Conservation (phyloP, 2,329 filamentous ascomycete genomes). For the Monascus ruber region DNA sequence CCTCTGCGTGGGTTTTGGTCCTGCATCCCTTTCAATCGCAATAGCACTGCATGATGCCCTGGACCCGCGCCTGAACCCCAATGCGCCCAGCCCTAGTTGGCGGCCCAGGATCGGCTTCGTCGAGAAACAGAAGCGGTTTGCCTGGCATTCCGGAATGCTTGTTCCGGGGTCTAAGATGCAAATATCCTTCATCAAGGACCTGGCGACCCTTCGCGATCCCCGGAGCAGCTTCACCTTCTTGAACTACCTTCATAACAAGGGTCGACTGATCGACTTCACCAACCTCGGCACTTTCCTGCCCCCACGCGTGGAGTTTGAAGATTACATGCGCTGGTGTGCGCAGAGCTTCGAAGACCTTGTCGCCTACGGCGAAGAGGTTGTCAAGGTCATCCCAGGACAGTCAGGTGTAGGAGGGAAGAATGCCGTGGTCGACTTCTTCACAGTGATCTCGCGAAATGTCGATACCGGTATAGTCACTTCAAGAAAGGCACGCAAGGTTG, state of each 20-base stretch:
- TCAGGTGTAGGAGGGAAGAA: conserved; percentile 25
- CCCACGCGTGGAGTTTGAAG: conserved; percentile 78
- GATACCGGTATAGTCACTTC: conserved; percentile 33
- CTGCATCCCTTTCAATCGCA: conserved; percentile 78
- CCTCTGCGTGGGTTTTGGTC: conserved; percentile 84
- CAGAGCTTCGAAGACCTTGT: conserved; percentile 63
- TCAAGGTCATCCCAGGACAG: conserved; percentile 54
- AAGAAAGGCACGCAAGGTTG: conserved; percentile 39
- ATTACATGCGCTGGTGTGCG: conserved; percentile 91
- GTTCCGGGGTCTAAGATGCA: conserved; percentile 92
- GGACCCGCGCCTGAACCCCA: conserved; percentile 34
- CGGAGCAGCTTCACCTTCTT: conserved; percentile 88
- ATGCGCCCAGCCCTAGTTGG: conserved; percentile 24
- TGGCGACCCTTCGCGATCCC: conserved; percentile 80
- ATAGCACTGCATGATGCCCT: conserved; percentile 78
- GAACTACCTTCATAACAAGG: conserved; percentile 78
- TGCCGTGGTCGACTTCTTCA: conserved; percentile 52
- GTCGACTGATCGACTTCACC: conserved; percentile 76
- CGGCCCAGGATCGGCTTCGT: conserved; percentile 70
- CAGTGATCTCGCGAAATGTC: conserved; percentile 53
- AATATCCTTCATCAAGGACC: conserved; percentile 93
- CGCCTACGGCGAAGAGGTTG: conserved; percentile 65
- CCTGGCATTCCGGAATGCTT: conserved; percentile 94
- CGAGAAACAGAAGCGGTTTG: conserved; percentile 71
- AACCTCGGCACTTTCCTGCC: conserved; percentile 85